These are phyloP conservation scores for Acanthamoeba polyphaga DNA, from an alignment of 208 protist genomes.

Conservation along the genomic window DNA sequence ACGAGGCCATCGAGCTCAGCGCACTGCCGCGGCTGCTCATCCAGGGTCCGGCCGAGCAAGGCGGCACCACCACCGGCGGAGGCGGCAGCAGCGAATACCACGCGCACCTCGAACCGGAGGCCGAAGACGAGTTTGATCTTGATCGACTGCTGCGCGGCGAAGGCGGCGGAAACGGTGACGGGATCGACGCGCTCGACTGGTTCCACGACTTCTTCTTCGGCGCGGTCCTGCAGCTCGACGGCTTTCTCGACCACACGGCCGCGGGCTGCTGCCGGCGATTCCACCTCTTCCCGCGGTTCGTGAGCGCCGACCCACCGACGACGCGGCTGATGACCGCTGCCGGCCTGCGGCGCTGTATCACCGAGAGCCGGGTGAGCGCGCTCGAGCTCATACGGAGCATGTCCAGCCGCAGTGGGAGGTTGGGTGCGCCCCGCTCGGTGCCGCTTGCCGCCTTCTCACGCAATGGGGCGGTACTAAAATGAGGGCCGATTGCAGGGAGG, in stretches of 20 bases:
- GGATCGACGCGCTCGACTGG: conserved; percentile 24
- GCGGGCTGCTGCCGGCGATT: neutral
- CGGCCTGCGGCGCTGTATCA: neutral
- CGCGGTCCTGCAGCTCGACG: neutral
- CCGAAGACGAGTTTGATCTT: neutral
- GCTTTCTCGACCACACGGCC: neutral
- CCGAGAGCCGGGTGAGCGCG: neutral
- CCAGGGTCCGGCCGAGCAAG: neutral
- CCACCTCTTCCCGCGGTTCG: conserved; percentile 25
- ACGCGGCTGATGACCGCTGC: neutral
- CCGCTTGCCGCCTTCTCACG: neutral
- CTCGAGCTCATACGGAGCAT: neutral
- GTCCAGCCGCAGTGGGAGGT: neutral
- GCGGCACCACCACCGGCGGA: neutral
- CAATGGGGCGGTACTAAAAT: no score
- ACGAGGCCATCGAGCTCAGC: neutral
- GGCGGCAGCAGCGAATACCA: neutral
- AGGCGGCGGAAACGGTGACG: neutral
- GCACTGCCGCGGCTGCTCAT: neutral
- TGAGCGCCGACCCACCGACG: neutral
- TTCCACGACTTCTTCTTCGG: conserved; percentile 32
- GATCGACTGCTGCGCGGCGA: neutral
- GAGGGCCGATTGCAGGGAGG: neutral
- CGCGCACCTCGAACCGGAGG: neutral
- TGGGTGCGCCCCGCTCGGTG: neutral